phyloP scores from a whole-genome alignment of 2,329 filamentous ascomycete species.

The Laburnicola sp. region DNA sequence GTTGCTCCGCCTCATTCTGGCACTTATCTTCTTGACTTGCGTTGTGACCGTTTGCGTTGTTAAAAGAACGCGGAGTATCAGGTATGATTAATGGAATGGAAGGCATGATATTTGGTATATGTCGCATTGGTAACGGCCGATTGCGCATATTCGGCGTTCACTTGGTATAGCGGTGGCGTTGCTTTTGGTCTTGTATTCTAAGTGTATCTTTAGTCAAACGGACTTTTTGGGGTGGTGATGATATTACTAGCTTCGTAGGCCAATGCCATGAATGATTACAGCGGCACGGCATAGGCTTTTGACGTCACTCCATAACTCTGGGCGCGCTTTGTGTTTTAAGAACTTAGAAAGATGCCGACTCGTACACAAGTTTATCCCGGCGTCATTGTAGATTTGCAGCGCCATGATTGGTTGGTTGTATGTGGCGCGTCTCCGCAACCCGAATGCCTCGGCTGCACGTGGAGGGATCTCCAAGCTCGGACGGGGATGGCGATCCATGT shows the following conservation, averaged over 20 bases:
- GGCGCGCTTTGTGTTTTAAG: no score
- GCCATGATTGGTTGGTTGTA: no score
- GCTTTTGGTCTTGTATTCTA: neutral
- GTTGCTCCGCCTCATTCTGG: conserved; percentile 24
- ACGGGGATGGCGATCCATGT: conserved; percentile 8
- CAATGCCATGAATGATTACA: neutral
- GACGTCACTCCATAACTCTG: no score
- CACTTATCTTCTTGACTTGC: conserved; percentile 22
- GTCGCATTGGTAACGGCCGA: neutral
- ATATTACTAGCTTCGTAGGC: neutral
- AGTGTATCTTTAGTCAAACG: conserved; percentile 1
- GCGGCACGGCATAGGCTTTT: no score
- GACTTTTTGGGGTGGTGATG: neutral
- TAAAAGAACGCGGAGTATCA: conserved; percentile 11
- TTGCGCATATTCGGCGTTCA: conserved; percentile 2
- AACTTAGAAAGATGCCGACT: no score
- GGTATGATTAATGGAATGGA: conserved; percentile 8
- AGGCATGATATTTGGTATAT: no score
- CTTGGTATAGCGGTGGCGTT: neutral
- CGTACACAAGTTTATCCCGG: no score
- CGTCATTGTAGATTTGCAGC: no score
- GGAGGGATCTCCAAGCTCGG: conserved; percentile 8
- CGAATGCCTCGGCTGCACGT: conserved; percentile 12
- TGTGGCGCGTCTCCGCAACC: conserved; percentile 5
- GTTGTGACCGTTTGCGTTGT: conserved; percentile 21